phyloP scores from a whole-genome alignment of 2,329 filamentous ascomycete species.

The Ophiobolus disseminans region DNA sequence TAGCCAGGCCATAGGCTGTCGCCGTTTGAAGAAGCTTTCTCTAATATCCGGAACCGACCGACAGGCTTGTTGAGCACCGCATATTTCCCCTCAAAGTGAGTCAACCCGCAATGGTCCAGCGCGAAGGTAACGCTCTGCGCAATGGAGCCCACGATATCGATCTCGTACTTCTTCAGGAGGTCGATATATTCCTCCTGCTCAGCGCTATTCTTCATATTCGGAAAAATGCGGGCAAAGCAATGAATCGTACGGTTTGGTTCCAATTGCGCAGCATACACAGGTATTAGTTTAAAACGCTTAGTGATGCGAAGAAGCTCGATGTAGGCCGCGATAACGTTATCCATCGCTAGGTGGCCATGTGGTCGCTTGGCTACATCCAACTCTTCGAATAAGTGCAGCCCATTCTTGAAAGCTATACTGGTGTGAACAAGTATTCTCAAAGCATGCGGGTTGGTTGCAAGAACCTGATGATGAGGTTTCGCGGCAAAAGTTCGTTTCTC shows the following conservation, averaged over 20 bases:
- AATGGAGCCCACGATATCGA: conserved; percentile 78
- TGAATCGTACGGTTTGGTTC: conserved; percentile 69
- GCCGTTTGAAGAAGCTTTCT: conserved; percentile 52
- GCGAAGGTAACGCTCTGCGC: conserved; percentile 66
- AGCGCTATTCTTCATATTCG: conserved; percentile 70
- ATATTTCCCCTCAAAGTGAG: conserved; percentile 28
- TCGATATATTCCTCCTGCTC: conserved; percentile 73
- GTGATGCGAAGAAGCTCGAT: conserved; percentile 78
- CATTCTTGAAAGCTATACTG: conserved; percentile 67
- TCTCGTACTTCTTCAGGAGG: conserved; percentile 75
- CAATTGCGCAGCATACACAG: conserved; percentile 86
- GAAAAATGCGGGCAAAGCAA: conserved; percentile 77
- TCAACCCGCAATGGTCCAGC: conserved; percentile 32
- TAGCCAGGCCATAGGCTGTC: conserved; percentile 61
- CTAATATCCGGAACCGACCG: conserved; percentile 55
- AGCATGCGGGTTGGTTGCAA: conserved; percentile 52
- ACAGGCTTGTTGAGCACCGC: conserved; percentile 36
- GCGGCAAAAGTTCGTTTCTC: conserved; percentile 28
- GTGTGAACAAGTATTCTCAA: conserved; percentile 60
- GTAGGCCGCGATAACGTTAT: conserved; percentile 82
- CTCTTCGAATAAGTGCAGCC: conserved; percentile 47
- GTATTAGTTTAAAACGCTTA: conserved; percentile 78
- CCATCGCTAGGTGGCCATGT: conserved; percentile 57
- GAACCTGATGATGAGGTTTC: conserved; percentile 35
- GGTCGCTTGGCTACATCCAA: conserved; percentile 20